Base-by-base conservation (phyloP, 2,329 filamentous ascomycete genomes). In the Xylaria sp. region DNA sequence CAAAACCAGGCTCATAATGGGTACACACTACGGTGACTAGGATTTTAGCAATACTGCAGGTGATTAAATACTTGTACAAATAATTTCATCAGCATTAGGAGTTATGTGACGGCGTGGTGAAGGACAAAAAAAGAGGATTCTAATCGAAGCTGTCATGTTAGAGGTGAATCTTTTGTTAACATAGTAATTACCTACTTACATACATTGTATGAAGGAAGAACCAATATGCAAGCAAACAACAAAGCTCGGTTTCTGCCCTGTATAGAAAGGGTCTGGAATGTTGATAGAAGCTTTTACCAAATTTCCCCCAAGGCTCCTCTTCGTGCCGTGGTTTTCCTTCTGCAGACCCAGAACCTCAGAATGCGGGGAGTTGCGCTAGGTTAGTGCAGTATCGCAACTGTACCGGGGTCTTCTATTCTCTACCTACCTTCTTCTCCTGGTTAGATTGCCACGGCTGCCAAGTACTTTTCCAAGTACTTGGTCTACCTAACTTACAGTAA, bases 201-300 rank as follows among this genome's bases (percentile, higher is more conserved):
- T 18, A 46, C 41, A 46, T 46, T 7, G 28, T 31, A 9, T 34
- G 23, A 54, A 25, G 7, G 25, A n/a, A 54, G 1, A 18, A 15
- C 50, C 23, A 52, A 15, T 20, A 55, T 37, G n/a, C 31, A 55
- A 23, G 31, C 34, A 39, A 56, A 39, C 18, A 7, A 56, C 20
- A 39, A 34, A 6, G 31, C 52, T 54, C 50, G 2, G 2, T 39
- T 51, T 12, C 37, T 60, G 31, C n/a, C 20, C 34, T 58, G 48
- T 37, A 20, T 50, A 55, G 50, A 67, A 60, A 55, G 48, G 63
- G 63, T 39, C 51, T 70, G 39, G 74, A 75, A 75, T 68, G 48
- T 64, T n/a, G 62, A 71, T 73, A 71, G 74, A 76, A 75, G 71
- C 37, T 54, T 64, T 60, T 46, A 64, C 41, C 15, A 25, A 25